phyloP scores from a whole-genome alignment of 257 asterid genomes.

The Rubia yunnanensis region DNA sequence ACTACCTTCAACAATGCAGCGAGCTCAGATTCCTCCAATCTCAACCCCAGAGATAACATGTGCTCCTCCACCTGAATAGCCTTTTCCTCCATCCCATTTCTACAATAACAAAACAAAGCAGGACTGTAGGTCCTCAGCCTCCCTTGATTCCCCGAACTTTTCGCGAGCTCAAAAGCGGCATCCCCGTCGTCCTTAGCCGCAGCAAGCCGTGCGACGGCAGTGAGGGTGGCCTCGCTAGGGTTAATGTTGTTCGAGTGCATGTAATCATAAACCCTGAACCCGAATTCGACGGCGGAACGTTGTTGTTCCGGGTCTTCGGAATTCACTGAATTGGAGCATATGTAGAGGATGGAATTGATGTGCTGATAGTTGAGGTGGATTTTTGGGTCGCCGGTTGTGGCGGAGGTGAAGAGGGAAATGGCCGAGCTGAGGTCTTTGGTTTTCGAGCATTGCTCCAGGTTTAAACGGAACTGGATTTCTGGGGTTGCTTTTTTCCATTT shows the following conservation, averaged over 20 bases:
- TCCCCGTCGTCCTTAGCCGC: slow-evolving; percentile 80
- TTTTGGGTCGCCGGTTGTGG: slow-evolving; percentile 27
- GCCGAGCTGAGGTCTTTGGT: slow-evolving; percentile 65
- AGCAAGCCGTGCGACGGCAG: slow-evolving; percentile 73
- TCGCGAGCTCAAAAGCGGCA: slow-evolving; percentile 68
- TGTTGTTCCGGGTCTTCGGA: slow-evolving; percentile 33
- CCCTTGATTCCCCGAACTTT: slow-evolving; percentile 49
- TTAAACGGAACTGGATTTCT: slow-evolving; percentile 63
- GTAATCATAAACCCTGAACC: slow-evolving; percentile 46
- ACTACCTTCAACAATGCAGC: slow-evolving; percentile 68
- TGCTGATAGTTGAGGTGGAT: slow-evolving; percentile 42
- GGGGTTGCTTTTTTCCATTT: slow-evolving; percentile 65
- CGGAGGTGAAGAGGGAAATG: slow-evolving; percentile 57
- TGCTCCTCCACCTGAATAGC: slow-evolving; percentile 73
- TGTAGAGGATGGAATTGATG: slow-evolving; percentile 73
- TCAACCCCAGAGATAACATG: slow-evolving; percentile 48
- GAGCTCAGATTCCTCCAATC: slow-evolving; percentile 70
- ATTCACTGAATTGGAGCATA: slow-evolving; percentile 58
- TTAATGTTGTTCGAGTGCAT: slow-evolving; percentile 26
- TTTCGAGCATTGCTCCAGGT: slow-evolving; percentile 57
- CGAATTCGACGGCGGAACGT: slow-evolving; percentile 58
- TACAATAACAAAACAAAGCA: slow-evolving; percentile 59
- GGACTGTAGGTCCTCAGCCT: slow-evolving; percentile 75
- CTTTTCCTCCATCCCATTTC: slow-evolving; percentile 53
- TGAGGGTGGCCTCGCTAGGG: slow-evolving; percentile 77